Evolutionary conservation across 192 early-diverging fungal species (phyloP).

Genomic region (Coemansia sp.): DNA sequence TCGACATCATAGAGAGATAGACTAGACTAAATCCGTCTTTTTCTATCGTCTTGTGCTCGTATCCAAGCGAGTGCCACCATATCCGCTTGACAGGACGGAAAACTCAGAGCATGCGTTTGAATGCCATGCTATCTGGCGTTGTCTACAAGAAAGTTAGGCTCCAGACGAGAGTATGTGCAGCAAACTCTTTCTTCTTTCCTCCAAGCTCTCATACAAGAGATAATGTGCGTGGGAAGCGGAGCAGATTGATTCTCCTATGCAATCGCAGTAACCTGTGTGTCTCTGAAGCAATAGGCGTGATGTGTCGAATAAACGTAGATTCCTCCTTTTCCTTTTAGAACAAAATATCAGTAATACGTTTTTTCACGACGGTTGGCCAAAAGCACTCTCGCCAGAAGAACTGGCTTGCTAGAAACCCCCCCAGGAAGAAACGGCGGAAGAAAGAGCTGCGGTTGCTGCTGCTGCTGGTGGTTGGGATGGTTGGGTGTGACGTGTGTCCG

Average conservation of each 20-base stretch:
- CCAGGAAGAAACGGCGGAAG: not conserved
- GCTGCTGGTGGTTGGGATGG: not conserved
- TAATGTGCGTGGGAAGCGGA: not conserved
- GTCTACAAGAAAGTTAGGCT: not conserved
- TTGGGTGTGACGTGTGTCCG: not conserved
- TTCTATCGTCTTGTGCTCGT: too few relatives aligned
- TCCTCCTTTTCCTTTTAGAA: too few relatives aligned
- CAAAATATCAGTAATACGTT: too few relatives aligned
- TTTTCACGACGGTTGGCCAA: too few relatives aligned
- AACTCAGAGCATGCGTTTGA: not conserved
- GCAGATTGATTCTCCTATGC: not conserved
- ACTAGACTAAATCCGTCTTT: not conserved
- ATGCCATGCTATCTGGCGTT: not conserved
- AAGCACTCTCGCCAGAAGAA: not conserved
- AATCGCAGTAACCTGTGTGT: conserved; percentile 5
- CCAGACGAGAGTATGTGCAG: too few relatives aligned
- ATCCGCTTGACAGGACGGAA: not conserved
- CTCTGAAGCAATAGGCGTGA: not conserved
- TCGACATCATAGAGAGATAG: not conserved
- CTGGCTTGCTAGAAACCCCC: not conserved
- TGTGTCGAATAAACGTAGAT: not conserved
- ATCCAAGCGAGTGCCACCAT: too few relatives aligned
- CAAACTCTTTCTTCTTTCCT: too few relatives aligned
- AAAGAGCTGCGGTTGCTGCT: not conserved
- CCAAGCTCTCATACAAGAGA: not conserved